Conservation (phyloP, 352 stramenopile genomes). For the Phytopythium mirpurense region DNA sequence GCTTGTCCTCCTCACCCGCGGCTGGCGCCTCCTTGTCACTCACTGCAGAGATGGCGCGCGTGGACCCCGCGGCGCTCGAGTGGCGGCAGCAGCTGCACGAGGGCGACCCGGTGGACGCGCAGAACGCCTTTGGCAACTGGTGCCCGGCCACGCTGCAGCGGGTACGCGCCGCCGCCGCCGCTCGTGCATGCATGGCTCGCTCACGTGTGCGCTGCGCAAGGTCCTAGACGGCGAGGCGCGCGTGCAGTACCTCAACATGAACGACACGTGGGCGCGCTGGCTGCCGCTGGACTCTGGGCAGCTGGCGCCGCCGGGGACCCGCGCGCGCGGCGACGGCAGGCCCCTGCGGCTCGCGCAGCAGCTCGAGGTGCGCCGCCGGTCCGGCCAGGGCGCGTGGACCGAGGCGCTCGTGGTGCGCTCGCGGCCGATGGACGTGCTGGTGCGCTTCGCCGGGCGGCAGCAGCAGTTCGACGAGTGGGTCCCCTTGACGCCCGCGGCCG, state of each 20-base stretch:
- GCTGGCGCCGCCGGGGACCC: conserved; percentile 40
- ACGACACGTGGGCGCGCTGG: conserved; percentile 69
- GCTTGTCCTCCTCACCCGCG: too few species aligned
- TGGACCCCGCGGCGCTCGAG: conserved; percentile 58
- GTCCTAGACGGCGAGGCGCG: conserved; percentile 55
- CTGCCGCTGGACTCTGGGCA: conserved; percentile 56
- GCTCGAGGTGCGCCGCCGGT: conserved; percentile 55
- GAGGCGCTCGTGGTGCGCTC: conserved; percentile 54
- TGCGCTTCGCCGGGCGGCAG: conserved; percentile 62
- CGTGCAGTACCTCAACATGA: conserved; percentile 80
- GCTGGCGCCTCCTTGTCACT: too few species aligned
- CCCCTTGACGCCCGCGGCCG: conserved; percentile 44
- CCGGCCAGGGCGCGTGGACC: conserved; percentile 41
- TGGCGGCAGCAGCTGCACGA: conserved; percentile 70
- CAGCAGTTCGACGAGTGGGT: conserved; percentile 74
- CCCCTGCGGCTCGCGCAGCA: conserved; percentile 61
- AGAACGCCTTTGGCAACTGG: conserved; percentile 85
- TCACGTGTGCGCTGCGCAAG: conserved; percentile 14
- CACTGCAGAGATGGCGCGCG: conserved; percentile 72
- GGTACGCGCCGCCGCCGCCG: conserved; percentile 11
- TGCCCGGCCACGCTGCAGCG: conserved; percentile 54
- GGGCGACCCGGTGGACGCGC: conserved; percentile 59
- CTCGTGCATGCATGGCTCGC: too few species aligned
- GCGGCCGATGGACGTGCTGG: conserved; percentile 36
- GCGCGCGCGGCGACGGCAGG: conserved; percentile 49